phyloP scores from a whole-genome alignment of 2,329 filamentous ascomycete genomes.

The Sclerotiophoma versabilis region DNA sequence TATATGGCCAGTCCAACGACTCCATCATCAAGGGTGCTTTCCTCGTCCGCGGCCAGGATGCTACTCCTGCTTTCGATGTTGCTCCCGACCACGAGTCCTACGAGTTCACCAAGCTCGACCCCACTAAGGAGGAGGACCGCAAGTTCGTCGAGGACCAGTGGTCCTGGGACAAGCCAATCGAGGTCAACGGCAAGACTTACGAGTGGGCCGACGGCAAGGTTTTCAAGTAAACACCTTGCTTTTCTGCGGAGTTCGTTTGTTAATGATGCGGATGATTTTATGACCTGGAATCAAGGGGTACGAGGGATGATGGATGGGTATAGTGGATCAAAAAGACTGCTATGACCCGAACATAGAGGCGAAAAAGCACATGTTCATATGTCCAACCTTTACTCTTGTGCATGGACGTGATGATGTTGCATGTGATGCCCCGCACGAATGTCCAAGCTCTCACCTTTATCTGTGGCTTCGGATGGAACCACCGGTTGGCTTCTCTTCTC shows the following conservation, averaged over 20 bases:
- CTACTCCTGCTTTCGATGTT: conserved; percentile 87
- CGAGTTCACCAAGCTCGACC: conserved; percentile 95
- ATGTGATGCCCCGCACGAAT: neutral
- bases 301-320: conserved; percentile 36
- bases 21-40: conserved; percentile 93
- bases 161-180: conserved; percentile 88
- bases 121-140: conserved; percentile 80
- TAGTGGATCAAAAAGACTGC: conserved; percentile 38
- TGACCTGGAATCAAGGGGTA: conserved; percentile 41
- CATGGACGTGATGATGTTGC: neutral
- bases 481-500: neutral
- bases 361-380: conserved; percentile 39
- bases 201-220: conserved; percentile 92
- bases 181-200: conserved; percentile 85
- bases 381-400: conserved; percentile 18
- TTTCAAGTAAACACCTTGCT: conserved; percentile 80
- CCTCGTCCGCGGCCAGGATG: conserved; percentile 90
- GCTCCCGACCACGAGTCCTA: conserved; percentile 98
- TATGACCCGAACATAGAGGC: conserved; percentile 33
- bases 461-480: neutral
- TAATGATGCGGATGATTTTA: conserved; percentile 48
- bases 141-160: conserved; percentile 87
- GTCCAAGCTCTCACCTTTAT: neutral
- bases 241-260: conserved; percentile 24
- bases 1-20: conserved; percentile 88